Evolutionary conservation across 805 yeast species (phyloP), one percentile per base, ranked within the genome.

Genomic region (Candida pseudofarinosa): DNA sequence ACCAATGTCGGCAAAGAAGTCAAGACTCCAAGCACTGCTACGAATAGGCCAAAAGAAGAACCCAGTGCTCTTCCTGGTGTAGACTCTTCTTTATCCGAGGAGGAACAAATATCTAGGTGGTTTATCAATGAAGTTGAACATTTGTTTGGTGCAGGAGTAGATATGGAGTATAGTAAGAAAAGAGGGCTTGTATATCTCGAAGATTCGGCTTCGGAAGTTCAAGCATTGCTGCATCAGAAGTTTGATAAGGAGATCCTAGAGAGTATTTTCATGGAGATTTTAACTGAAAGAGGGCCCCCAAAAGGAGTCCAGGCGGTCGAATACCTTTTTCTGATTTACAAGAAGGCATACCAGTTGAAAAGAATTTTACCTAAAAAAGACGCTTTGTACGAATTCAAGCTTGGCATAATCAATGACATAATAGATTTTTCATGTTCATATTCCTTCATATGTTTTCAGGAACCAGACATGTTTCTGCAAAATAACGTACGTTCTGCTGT

Each of bases 391-490:
- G 58, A 59, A 1, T 54, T 54, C 13, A 77, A 79, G 46, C 31
- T 66, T 2, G 54, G 52, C 4, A 44, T 79, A 4, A 60, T 80
- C 39, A 68, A 73, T 42, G 80, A 79, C 44, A 63, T 77, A 18
- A 71, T 76, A 37, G 59, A 76, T 34, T 64, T 76, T 34, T 56
- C 77, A 13, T 64, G 80, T 12, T 80, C 85, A 19, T 86, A 81
- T 60, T 88, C 87, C 0, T 65, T 82, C 20, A 81, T 85, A 17
- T 62, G 82, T 17, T 81, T 85, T 55, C 88, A 82, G 59, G 76
- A 81, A 2, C 83, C 85, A 7, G 90, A 83, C 42, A 76, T 78
- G 76, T 75, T 77, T 43, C 44, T 68, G 33, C 67, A 72, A 47
- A 63, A 65, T 46, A 67, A 72, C 37, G 47, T 74, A 15, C 58